A percentile compares a stretch with the other conserved stretches of the same genome.
phyloP scores from a whole-genome alignment of 257 asterid species.

The Ballota nigra region DNA sequence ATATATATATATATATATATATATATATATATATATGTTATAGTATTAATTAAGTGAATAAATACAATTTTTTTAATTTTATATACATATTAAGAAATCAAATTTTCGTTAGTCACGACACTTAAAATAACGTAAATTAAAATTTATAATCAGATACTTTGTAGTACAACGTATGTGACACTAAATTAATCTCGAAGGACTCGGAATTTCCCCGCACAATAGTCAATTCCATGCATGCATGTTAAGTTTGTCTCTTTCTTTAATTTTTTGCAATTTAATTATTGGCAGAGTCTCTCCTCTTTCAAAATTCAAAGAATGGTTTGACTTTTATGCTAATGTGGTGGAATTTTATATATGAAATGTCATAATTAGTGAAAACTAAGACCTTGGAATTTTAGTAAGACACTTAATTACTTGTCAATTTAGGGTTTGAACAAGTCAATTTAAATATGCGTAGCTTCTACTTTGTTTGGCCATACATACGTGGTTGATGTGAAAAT shows the following conservation, averaged over 20 bases:
- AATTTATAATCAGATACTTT: no score
- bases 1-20: no score
- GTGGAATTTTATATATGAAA: neutral
- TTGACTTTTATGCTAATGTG: constrained; percentile 19
- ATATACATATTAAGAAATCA: no score
- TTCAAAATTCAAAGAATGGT: constrained; percentile 13
- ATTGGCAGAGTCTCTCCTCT: neutral
- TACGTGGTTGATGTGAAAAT: constrained; percentile 29
- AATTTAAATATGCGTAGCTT: constrained; percentile 16
- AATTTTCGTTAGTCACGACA: no score
- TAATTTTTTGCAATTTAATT: neutral
- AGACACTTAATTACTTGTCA: constrained; percentile 18
- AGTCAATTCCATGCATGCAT: neutral
- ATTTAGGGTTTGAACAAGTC: constrained; percentile 25
- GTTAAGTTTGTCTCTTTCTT: neutral
- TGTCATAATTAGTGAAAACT: constrained; percentile 7
- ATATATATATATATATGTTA: no score
- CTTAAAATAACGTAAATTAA: no score
- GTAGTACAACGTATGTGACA: no score
- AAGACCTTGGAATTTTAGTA: constrained; percentile 14
- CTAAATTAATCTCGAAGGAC: no score
- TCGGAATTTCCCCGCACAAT: neutral
- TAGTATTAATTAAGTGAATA: no score
- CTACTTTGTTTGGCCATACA: constrained; percentile 7
- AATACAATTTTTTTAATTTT: no score